Percentiles rank a stretch among this genome's conserved stretches.
Conservation (phyloP, 2,329 filamentous ascomycete species). For the Incumbomyces lentus region DNA sequence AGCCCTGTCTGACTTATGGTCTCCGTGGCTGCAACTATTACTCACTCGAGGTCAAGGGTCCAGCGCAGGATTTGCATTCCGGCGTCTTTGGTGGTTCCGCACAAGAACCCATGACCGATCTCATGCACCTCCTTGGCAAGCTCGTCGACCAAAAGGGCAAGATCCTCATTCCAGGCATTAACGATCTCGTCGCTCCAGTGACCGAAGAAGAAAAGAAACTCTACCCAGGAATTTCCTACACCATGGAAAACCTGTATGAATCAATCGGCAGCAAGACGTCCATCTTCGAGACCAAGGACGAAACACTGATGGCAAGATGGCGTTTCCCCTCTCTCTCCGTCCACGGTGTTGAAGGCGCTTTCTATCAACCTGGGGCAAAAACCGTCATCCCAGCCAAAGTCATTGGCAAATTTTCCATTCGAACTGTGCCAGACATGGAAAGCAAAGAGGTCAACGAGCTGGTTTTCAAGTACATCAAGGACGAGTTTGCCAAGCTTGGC, state of each 20-base stretch:
- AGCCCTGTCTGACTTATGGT: constrained; percentile 94
- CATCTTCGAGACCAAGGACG: constrained; percentile 80
- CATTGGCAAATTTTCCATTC: constrained; percentile 94
- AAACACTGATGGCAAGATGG: constrained; percentile 92
- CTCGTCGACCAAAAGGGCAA: constrained; percentile 85
- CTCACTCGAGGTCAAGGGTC: constrained; percentile 78
- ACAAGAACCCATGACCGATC: constrained; percentile 97
- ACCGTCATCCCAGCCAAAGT: constrained; percentile 98
- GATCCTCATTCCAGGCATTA: constrained; percentile 88
- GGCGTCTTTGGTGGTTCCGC: constrained; percentile 94
- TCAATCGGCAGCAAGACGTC: constrained; percentile 80
- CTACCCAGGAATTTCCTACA: constrained; percentile 87
- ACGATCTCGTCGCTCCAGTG: constrained; percentile 82
- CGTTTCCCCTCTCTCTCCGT: constrained; percentile 86
- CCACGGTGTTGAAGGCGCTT: constrained; percentile 91
- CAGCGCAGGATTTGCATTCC: constrained; percentile 87
- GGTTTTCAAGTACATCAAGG: constrained; percentile 74
- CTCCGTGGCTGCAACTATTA: constrained; percentile 98
- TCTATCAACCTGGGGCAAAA: constrained; percentile 87
- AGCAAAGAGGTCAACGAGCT: constrained; percentile 76
- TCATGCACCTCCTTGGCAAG: constrained; percentile 69
- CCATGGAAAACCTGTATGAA: constrained; percentile 90
- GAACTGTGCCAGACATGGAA: constrained; percentile 96
- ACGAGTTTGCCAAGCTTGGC: constrained; percentile 72
- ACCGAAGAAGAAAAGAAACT: constrained; percentile 75